Conservation (phyloP, 805 yeast genomes). For the Yarrowia keelungensis region DNA sequence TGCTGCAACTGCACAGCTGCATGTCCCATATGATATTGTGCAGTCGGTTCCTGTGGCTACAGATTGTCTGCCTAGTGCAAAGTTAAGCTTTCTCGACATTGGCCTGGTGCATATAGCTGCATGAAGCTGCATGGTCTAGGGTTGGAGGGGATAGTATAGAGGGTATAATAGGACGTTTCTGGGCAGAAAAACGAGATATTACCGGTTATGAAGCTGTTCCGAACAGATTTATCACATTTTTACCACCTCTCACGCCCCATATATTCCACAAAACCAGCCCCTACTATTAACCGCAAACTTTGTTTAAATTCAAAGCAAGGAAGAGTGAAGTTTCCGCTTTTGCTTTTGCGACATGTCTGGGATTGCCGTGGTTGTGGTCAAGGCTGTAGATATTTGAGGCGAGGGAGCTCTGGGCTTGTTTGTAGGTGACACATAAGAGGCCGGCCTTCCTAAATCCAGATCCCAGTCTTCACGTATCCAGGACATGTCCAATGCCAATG, state of each 20-base stretch:
- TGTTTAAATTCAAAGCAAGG: slow-evolving; percentile 32
- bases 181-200: no score
- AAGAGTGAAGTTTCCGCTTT: slow-evolving; percentile 24
- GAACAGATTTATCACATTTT: no score
- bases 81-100: slow-evolving; percentile 18
- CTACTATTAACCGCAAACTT: not conserved
- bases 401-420: not conserved
- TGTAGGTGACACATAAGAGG: not conserved
- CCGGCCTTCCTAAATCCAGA: not conserved
- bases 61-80: slow-evolving; percentile 9
- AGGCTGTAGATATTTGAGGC: slow-evolving; percentile 10
- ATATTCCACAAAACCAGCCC: no score
- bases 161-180: not conserved
- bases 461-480: not conserved
- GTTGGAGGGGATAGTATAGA: no score
- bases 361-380: slow-evolving; percentile 27
- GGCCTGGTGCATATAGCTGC: slow-evolving; percentile 19
- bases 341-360: slow-evolving; percentile 23
- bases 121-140: not conserved
- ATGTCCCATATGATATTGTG: slow-evolving; percentile 28
- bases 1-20: slow-evolving; percentile 1
- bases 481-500: slow-evolving; percentile 19
- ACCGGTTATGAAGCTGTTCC: not conserved
- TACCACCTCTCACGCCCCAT: no score
- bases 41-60: slow-evolving; percentile 35